Evolutionary conservation across 2,329 filamentous ascomycete genomes (phyloP), one percentile per base, ranked within the genome.

Genomic region (Aschersonia sp.): DNA sequence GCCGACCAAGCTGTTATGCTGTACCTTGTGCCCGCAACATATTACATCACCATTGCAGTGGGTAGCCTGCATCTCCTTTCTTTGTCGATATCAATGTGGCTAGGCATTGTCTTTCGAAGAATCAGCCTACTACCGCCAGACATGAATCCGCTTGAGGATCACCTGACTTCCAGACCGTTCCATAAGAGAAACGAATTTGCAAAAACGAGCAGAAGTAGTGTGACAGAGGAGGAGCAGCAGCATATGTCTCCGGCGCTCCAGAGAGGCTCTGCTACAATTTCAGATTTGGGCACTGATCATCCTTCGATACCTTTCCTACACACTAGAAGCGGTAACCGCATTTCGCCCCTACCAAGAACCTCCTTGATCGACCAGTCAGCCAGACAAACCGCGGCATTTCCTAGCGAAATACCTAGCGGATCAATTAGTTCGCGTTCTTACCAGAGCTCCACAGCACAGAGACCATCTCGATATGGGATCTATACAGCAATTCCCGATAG

Each of bases 71-170:
- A 95, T 60, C 56, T 84, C 0, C 52, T 87, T 8, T 86, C 86
- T 2, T 64, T 92, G 1, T 63, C 70, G 14, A 68, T 94, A 37
- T 86, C 86, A 5, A 60, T 86, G 32, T 95, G 84, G 66, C 71
- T 97, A 30, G 79, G 80, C 12, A 61, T 85, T 46, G 77, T 84
- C 55, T 97, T 95, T 76, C 78, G 82, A 41, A 83, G 84, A 58
- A 95, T 97, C 56, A 73, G 81, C 5, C 71, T 74, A 22, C 74
- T 95, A 61, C 90, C 90, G 5, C 89, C 90, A 0, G 90, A 97
- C 59, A 87, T 95, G 84, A 97, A 97, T 61, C 90, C 90, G 2
- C 72, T 97, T 11, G 89, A 95, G 61, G 79, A 85, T 54, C 82
- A 90, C 57, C 68, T 94, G 49, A 95, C 88, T 1, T 81, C 86